A percentile compares a stretch with the other conserved stretches of the same genome.
phyloP scores from a whole-genome alignment of 768 basidiomycete species.

The Auriscalpium microsporum region DNA sequence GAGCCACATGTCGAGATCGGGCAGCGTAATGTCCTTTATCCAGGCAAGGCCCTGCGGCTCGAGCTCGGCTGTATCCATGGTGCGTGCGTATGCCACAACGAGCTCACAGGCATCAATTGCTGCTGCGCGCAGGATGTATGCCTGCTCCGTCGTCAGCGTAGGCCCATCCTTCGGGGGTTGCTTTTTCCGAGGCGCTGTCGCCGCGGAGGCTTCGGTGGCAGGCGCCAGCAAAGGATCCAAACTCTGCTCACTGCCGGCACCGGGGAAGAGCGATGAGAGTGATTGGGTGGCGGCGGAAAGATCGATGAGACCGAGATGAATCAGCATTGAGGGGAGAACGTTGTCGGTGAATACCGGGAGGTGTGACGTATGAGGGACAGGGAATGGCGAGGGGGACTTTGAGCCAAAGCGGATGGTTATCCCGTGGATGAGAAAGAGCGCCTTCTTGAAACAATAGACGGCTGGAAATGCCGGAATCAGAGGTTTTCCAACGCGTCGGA shows the following conservation, averaged over 20 bases:
- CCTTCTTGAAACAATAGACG: slow-evolving; percentile 89
- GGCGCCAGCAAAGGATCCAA: slow-evolving; percentile 35
- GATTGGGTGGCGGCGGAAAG: slow-evolving; percentile 37
- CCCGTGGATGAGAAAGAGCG: slow-evolving; percentile 71
- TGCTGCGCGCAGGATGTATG: slow-evolving; percentile 68
- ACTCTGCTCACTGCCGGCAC: slow-evolving; percentile 29
- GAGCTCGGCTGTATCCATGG: slow-evolving; percentile 21
- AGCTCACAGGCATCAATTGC: slow-evolving; percentile 73
- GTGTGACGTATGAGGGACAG: slow-evolving; percentile 48
- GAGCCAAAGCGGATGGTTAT: slow-evolving; percentile 59
- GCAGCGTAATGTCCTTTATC: slow-evolving; percentile 48
- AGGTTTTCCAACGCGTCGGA: background rate
- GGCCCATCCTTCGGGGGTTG: slow-evolving; percentile 39
- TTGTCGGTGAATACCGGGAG: slow-evolving; percentile 75
- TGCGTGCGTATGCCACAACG: slow-evolving; percentile 48
- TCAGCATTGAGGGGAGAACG: slow-evolving; percentile 72
- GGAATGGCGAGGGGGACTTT: slow-evolving; percentile 44
- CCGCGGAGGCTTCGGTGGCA: slow-evolving; percentile 11
- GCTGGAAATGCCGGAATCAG: slow-evolving; percentile 31
- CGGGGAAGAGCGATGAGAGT: slow-evolving; percentile 39
- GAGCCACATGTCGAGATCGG: slow-evolving; percentile 69
- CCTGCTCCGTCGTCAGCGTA: slow-evolving; percentile 47
- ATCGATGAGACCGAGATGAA: slow-evolving; percentile 70
- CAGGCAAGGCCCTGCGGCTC: slow-evolving; percentile 28
- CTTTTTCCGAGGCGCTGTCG: slow-evolving; percentile 11